Evolutionary conservation across 306 rosid genomes (phyloP).

Genomic region (Lablab purpureus): DNA sequence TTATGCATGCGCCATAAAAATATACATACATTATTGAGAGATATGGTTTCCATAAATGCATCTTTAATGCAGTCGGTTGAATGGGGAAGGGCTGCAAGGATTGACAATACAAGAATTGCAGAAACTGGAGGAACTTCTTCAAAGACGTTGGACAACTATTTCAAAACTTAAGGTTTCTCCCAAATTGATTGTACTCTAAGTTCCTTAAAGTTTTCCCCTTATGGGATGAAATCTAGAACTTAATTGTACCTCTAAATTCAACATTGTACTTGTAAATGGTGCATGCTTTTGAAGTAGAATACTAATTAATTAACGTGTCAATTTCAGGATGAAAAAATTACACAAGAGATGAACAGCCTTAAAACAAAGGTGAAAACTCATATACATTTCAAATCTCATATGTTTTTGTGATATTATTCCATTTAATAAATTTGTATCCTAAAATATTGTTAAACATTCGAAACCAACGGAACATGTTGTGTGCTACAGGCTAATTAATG

Average conservation of each 20-base stretch:
- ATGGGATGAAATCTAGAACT: not conserved
- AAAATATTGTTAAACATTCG: too few species aligned
- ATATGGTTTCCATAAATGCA: not conserved
- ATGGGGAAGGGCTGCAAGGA: conserved; percentile 5
- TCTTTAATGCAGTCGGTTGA: not conserved
- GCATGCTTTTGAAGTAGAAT: not conserved
- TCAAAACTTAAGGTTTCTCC: conserved; percentile 4
- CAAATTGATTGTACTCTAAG: not conserved
- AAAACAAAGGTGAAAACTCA: not conserved
- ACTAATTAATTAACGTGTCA: not conserved
- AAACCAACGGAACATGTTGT: too few species aligned
- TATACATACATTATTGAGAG: not conserved
- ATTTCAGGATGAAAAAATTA: conserved; percentile 29
- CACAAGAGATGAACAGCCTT: not conserved
- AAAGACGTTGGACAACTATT: not conserved
- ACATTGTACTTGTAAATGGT: not conserved
- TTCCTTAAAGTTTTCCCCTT: not conserved
- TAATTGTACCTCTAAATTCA: not conserved
- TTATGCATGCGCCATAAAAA: not conserved
- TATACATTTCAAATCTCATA: not conserved
- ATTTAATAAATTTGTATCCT: not conserved
- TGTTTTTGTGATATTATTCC: not conserved
- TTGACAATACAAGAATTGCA: conserved; percentile 24
- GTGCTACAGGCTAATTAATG: too few species aligned
- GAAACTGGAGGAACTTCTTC: conserved; percentile 29